These are phyloP conservation scores for Scheffersomyces stipitis DNA, from an alignment of 805 yeast species.

Conservation along the genomic window DNA sequence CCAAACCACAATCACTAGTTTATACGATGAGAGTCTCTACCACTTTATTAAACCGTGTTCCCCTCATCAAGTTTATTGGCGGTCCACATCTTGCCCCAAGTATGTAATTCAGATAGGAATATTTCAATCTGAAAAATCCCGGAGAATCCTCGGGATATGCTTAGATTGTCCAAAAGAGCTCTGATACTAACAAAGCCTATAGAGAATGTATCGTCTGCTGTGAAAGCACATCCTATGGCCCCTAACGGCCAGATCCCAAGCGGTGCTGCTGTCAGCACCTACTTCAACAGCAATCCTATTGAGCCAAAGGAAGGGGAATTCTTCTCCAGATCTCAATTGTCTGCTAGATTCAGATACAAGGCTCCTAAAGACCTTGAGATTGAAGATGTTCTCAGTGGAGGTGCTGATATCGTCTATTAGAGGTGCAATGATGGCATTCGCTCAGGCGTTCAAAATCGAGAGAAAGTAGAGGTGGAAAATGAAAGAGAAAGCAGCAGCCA, in stretches of 20 bases:
- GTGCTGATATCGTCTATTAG: slow-evolving; percentile 62
- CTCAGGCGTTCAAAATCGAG: not conserved
- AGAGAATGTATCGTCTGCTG: slow-evolving; percentile 15
- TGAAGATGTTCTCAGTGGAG: slow-evolving; percentile 78
- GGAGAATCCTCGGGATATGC: not conserved
- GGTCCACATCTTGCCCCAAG: slow-evolving; percentile 63
- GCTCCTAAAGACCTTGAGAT: slow-evolving; percentile 66
- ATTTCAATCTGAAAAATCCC: not conserved
- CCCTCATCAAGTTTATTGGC: slow-evolving; percentile 84
- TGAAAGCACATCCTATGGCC: slow-evolving; percentile 41
- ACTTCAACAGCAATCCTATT: slow-evolving; percentile 34
- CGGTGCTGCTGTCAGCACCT: slow-evolving; percentile 12
- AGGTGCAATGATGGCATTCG: not conserved
- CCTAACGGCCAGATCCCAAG: slow-evolving; percentile 46
- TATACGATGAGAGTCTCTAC: slow-evolving; percentile 35
- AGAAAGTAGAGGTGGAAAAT: not conserved
- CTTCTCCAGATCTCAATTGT: slow-evolving; percentile 63
- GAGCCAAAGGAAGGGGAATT: slow-evolving; percentile 42
- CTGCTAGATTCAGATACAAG: slow-evolving; percentile 70
- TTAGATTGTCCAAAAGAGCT: slow-evolving; percentile 1
- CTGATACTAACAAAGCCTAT: slow-evolving; percentile 5
- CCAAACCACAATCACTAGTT: too few relatives aligned
- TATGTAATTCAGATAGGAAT: slow-evolving; percentile 25
- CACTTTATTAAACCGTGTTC: slow-evolving; percentile 48
- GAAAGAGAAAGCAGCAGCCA: too few relatives aligned